These are phyloP conservation scores for Curvularia eragrostidis DNA, from an alignment of 2,329 filamentous ascomycete genomes.

Conservation along the genomic window DNA sequence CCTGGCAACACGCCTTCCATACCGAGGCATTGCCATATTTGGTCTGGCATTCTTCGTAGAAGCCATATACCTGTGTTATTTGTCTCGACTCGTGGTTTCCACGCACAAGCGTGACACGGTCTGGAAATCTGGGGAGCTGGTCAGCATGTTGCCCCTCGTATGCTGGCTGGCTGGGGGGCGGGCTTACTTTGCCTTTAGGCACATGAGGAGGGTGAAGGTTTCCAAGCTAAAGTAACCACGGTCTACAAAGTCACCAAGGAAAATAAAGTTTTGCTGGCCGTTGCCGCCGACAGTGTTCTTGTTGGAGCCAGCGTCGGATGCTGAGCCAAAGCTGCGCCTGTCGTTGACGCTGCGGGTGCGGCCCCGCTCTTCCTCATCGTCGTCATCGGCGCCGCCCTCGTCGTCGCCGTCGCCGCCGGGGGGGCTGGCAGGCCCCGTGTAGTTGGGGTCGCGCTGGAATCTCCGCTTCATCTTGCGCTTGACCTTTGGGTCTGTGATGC, in stretches of 20 bases:
- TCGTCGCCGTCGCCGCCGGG: conserved; percentile 60
- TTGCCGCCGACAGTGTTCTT: conserved; percentile 55
- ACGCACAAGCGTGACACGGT: conserved; percentile 74
- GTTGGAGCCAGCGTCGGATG: conserved; percentile 50
- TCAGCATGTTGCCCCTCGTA: conserved; percentile 6
- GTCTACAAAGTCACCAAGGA: conserved; percentile 74
- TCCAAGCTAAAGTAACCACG: conserved; percentile 77
- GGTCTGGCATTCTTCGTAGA: conserved; percentile 98
- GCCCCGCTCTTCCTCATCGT: conserved; percentile 58
- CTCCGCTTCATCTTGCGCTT: conserved; percentile 78
- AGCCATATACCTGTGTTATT: conserved; percentile 98
- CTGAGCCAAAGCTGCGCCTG: conserved; percentile 50
- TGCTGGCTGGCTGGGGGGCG: no score
- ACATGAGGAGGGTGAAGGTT: conserved; percentile 75
- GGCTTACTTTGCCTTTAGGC: conserved; percentile 72
- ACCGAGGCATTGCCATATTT: conserved; percentile 99
- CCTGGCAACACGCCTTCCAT: conserved; percentile 98
- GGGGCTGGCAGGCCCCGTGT: conserved; percentile 59
- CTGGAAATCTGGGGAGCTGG: conserved; percentile 65
- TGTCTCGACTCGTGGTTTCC: conserved; percentile 97
- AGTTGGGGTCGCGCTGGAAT: conserved; percentile 59
- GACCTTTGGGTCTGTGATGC: conserved; percentile 86
- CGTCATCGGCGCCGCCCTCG: conserved; percentile 43
- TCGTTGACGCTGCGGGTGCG: conserved; percentile 54
- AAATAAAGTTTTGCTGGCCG: conserved; percentile 73